Percentiles rank a stretch among this genome's conserved stretches.
phyloP scores from a whole-genome alignment of 805 yeast species.

The Ogataea saltuana region DNA sequence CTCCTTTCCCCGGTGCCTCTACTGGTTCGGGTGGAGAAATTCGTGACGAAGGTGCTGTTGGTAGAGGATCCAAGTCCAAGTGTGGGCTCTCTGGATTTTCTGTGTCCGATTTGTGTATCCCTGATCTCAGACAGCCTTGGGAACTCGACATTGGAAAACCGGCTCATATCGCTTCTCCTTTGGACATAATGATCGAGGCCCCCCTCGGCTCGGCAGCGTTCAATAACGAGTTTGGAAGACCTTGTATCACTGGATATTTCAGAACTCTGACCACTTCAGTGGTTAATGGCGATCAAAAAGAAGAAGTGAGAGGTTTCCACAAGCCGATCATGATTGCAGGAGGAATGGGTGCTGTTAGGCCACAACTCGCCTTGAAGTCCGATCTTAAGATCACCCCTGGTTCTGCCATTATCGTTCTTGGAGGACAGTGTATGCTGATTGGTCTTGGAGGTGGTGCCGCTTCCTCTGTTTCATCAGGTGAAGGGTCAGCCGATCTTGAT shows the following conservation, averaged over 20 bases:
- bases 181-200: constrained; percentile 95
- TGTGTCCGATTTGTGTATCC: constrained; percentile 87
- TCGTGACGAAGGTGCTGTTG: constrained; percentile 99
- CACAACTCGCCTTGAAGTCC: constrained; percentile 79
- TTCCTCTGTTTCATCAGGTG: constrained; percentile 93
- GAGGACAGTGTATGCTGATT: constrained; percentile 97
- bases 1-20: constrained; percentile 99
- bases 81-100: constrained; percentile 95
- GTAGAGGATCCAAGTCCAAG: constrained; percentile 95
- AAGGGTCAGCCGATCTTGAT: constrained; percentile 93
- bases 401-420: constrained; percentile 85
- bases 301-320: constrained; percentile 92
- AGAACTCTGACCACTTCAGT: constrained; percentile 89
- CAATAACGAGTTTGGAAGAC: constrained; percentile 98
- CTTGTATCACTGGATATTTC: constrained; percentile 94
- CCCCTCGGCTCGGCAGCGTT: constrained; percentile 98
- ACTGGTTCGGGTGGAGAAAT: constrained; percentile 99
- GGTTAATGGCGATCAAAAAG: constrained; percentile 56
- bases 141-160: constrained; percentile 91
- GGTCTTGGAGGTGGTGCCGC: constrained; percentile 99
- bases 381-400: constrained; percentile 89
- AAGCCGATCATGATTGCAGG: constrained; percentile 99
- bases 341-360: constrained; percentile 97
- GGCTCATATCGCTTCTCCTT: constrained; percentile 84
- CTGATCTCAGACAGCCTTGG: constrained; percentile 90